phyloP scores from a whole-genome alignment of 495 filamentous ascomycete species.

The Penicillium fimorum region DNA sequence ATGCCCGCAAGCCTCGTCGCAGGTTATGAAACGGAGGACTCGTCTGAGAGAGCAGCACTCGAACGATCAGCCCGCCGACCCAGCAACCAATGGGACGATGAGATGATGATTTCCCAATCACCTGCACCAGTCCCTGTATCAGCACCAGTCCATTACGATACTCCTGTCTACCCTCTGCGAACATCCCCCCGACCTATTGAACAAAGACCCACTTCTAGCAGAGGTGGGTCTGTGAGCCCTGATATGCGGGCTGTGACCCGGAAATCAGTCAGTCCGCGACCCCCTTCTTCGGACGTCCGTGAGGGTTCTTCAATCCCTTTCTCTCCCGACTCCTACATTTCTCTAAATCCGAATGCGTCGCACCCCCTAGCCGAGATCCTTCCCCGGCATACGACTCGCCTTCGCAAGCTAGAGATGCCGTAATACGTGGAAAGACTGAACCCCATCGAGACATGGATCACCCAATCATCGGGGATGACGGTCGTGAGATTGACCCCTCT shows the following conservation, averaged over 20 bases:
- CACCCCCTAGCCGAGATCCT: conserved; percentile 32
- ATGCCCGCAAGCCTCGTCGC: conserved; percentile 69
- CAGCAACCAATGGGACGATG: conserved; percentile 36
- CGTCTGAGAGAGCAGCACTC: conserved; percentile 43
- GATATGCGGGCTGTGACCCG: conserved; percentile 57
- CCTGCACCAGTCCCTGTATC: conserved; percentile 23
- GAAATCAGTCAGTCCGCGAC: conserved; percentile 77
- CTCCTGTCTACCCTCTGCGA: conserved; percentile 37
- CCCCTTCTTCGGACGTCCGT: conserved; percentile 52
- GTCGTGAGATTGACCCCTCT: conserved; percentile 84
- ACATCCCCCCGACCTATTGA: conserved; percentile 34
- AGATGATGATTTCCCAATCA: conserved; percentile 26
- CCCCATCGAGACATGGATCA: conserved; percentile 33
- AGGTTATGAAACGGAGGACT: conserved; percentile 64
- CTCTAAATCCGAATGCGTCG: conserved; percentile 44
- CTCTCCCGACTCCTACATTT: conserved; percentile 75
- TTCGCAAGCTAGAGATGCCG: conserved; percentile 40
- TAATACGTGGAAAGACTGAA: conserved; percentile 36
- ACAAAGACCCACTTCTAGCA: conserved; percentile 24
- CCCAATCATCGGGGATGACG: conserved; percentile 77
- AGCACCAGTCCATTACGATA: conserved; percentile 25
- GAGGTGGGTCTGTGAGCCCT: conserved; percentile 55
- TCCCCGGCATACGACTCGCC: conserved; percentile 44
- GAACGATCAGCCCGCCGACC: conserved; percentile 28
- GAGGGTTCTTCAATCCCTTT: conserved; percentile 70